Base-by-base conservation (phyloP, 495 filamentous ascomycete genomes). In the Wilcoxina mikolae region DNA sequence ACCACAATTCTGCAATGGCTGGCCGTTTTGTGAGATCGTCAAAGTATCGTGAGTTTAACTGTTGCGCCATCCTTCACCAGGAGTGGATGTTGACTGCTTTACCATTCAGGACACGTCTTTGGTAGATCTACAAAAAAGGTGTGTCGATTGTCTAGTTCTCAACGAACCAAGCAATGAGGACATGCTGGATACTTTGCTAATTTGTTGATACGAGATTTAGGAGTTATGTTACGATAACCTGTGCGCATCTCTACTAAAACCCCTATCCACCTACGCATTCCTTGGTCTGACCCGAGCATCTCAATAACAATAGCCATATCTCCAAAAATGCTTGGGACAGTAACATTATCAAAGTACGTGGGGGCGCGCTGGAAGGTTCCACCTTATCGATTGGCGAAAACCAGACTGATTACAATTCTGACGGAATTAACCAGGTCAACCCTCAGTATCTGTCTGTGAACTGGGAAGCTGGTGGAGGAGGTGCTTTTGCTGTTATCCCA, bases 281-380 rank as follows among this genome's bases (percentile, higher is more conserved):
- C 45, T 4, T 26, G 24, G 23, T 49, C 45, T 23, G 41, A 53
- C n/a, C 29, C 17, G 11, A 9, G 17, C n/a, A n/a, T n/a, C n/a
- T n/a, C n/a, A n/a, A n/a, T n/a, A n/a, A 17, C 15, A 18, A 41
- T 26, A 64, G 61, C 51, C 78, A 76, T 60, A 83, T 98, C 69
- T 95, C 90, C 56, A 81, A 80, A 69, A 98, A 98, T 80, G 90
- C 93, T 51, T 98, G 91, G 90, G 91, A 98, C 70, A 95, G 86
- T 68, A 98, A 98, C 71, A 76, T 98, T 51, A 76, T 96, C 70
- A 96, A 96, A 78, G 89, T 91, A 22, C 25, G 60, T 58, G 12
- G n/a, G n/a, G n/a, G n/a, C 10, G 45, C 23, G 54, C 52, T 28
- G 35, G 17, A 18, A 20, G 45, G 17, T 56, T 17, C 28, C 18